Conservation (phyloP, 2,329 filamentous ascomycete species). For the Phialophora chinensis region DNA sequence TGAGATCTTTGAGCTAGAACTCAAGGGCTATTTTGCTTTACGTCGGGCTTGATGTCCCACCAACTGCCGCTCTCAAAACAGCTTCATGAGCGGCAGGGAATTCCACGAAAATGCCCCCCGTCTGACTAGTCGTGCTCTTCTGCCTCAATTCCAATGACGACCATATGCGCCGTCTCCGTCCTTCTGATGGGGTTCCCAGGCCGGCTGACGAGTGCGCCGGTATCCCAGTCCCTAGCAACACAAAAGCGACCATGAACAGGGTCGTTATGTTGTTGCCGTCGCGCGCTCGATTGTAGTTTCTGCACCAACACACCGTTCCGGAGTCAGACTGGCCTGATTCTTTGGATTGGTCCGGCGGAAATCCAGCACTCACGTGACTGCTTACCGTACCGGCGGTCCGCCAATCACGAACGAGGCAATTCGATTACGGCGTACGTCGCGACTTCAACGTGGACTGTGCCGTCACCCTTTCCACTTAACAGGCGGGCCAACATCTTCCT, state of each 20-base stretch:
- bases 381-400: not conserved
- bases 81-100: not conserved
- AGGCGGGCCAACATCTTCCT: slow-evolving; percentile 18
- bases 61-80: not conserved
- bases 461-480: slow-evolving; percentile 26
- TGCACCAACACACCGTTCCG: not conserved
- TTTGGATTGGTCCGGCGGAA: not conserved
- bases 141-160: not conserved
- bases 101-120: not conserved
- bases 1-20: not conserved
- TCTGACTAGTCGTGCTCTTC: not conserved
- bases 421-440: slow-evolving; percentile 19
- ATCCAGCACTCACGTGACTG: not conserved
- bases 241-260: not conserved
- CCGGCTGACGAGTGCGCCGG: not conserved
- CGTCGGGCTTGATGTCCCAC: not conserved
- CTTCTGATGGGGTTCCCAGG: not conserved
- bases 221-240: not conserved
- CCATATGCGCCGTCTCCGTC: not conserved
- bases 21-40: not conserved
- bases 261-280: not conserved
- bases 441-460: slow-evolving; percentile 26
- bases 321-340: not conserved
- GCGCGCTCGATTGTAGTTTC: not conserved
- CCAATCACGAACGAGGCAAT: slow-evolving; percentile 31